Evolutionary conservation across 2,329 filamentous ascomycete genomes (phyloP), one percentile per base, ranked within the genome.

Genomic region (Stemphylium lycopersici): DNA sequence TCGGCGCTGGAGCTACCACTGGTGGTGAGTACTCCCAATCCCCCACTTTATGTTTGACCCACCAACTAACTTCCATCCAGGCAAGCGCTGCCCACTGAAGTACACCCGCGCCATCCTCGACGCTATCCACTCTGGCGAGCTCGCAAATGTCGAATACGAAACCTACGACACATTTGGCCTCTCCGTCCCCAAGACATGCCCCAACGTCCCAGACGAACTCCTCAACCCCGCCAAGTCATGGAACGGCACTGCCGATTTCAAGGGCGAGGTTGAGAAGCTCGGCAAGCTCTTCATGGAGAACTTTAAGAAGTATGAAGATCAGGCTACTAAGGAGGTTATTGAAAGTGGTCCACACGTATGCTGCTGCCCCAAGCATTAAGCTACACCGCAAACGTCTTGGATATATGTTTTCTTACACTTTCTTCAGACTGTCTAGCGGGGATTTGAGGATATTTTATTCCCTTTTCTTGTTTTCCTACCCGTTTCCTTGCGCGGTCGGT

Each of bases 81-180:
- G 42, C 4, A 96, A 96, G 87, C 90, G 93, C 68, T 98, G 93
- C 86, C 93, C 93, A 36, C 86, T 98, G 77, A 97, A 97, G 83
- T 99, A 98, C 84, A 99, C 95, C 34, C 93, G 95, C 71, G 93
- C 95, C 71, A 98, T 99, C 77, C 88, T 99, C 69, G 93, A 99
- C 78, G 90, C 93, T 75, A 97, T 99, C 81, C 95, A 99, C 88
- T 93, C 87, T 47, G 95, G 95, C 68, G 91, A 96, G 81, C 90
- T 99, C 66, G 92, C 92, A 73, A 90, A 96, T 70, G 89, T 86
- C 60, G 89, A 96, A 79, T 99, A 91, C 81, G 95, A 99, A 84
- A 91, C 82, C 65, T 99, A 99, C 81, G 91, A 92, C 36, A 88
- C 92, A 62, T 99, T 99, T 88, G 96, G 97, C 84, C 89, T 99